Evolutionary conservation across 2,329 filamentous ascomycete species (phyloP), one percentile per base, ranked within the genome.

Genomic region (Chaetomiaceae sp.): DNA sequence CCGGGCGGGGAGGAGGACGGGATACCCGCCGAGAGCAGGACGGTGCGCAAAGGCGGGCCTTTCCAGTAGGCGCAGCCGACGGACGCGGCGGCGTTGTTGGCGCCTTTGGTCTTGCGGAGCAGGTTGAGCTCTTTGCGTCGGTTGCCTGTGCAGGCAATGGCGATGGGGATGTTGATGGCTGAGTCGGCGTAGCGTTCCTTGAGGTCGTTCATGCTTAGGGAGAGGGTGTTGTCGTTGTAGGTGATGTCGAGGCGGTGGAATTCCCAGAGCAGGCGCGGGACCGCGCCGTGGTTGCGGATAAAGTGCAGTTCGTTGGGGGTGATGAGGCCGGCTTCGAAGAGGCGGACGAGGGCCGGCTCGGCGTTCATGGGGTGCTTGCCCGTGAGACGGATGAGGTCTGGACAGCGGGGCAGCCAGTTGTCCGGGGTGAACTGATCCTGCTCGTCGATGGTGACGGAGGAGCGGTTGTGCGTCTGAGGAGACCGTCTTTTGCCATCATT

Each of bases 311-410:
- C 67, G 47, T 76, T 77, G 0, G 76, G 76, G 0, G 78, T 80
- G 54, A 78, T 75, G 1, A 79, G 63, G 0, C 77, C 77, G 4
- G 70, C 72, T 0, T 75, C 68, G 49, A 72, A 75, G 0, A 81
- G 68, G 12, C 63, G 61, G 1, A 64, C 64, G 1, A 80, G 66
- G 0, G 70, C 56, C 0, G 75, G 64, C 60, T 81, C 78, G 3
- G 70, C 74, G 52, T 81, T 81, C 51, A 81, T 56, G 0, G 77
- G 77, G 61, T 80, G 77, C 40, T 78, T 78, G 4, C 77, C 77
- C 0, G 76, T 80, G 17, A 77, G 59, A 0, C 78, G 72, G 33
- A 79, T 74, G 4, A 81, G 67, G 23, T 75, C 61, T 0, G 66
- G 64, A 1, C 69, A 72, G 8, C 76, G 71, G 3, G 76, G 76